Evolutionary conservation across 2,329 filamentous ascomycete species (phyloP), one percentile per base, ranked within the genome.

Genomic region (Zymoseptoria brevis): DNA sequence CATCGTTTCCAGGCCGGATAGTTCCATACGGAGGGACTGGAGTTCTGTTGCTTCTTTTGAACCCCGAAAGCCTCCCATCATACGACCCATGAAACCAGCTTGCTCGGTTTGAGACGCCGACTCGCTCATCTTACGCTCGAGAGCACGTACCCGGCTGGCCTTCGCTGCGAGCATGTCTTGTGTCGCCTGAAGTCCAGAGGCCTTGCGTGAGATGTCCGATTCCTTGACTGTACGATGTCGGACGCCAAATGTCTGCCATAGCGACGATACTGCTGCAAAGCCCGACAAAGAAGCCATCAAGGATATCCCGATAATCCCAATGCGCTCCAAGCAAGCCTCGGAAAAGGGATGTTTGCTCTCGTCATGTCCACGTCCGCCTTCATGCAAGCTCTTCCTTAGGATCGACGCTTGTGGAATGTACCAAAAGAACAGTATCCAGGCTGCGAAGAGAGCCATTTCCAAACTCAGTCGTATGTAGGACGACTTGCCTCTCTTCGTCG

Each of bases 271-370:
- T n/a, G 89, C 89, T 5, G 90, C 90, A 68, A 95, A 96, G 0
- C 90, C 90, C 6, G 90, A 90, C n/a, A 96, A 78, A 13, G 92
- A 81, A 16, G 90, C 90, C 89, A 96, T 95, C 56, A 94, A 76
- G 53, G 87, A 86, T 58, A 94, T 90, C 3, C 90, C 90, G 62
- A 95, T 90, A 49, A 96, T 87, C 11, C 90, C 90, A 24, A 96
- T 85, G 51, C 90, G 73, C 64, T 83, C 81, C 52, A 84, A 70
- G 66, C 81, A 83, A 30, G 80, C 81, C 66, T 84, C 80, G 53
- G 78, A 80, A 56, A 84, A 76, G 22, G 73, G 75, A 58, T 79
- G 75, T 11, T 75, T 66, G 52, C 75, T 71, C 58, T 77, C 66
- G 1, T 52, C 52, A 53, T 66, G 67, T 6, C 62, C 61, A 19